Evolutionary conservation across 306 rosid species (phyloP).

Genomic region (Malus asiatica): DNA sequence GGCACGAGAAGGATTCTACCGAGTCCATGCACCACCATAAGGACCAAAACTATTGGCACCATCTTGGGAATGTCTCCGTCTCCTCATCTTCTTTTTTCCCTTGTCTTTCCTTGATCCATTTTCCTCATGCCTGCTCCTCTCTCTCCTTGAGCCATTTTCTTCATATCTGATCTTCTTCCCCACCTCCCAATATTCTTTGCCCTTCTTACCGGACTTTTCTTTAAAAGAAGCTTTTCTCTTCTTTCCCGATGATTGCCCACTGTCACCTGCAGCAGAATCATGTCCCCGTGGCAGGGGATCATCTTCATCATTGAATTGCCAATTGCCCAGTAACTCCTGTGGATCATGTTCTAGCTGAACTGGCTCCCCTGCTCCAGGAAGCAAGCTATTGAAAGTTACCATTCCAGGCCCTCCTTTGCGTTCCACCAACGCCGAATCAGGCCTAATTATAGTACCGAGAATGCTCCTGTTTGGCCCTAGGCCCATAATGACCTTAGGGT

Average conservation of each 20-base stretch:
- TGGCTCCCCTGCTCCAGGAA: slow-evolving; percentile 92
- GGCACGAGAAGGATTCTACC: slow-evolving; percentile 6
- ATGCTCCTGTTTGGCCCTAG: slow-evolving; percentile 75
- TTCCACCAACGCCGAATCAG: slow-evolving; percentile 58
- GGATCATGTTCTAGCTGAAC: slow-evolving; percentile 27
- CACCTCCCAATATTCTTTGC: slow-evolving; percentile 28
- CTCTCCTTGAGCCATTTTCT: slow-evolving; percentile 38
- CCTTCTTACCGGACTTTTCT: slow-evolving; percentile 45
- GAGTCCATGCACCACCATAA: slow-evolving; percentile 18
- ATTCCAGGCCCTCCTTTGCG: slow-evolving; percentile 82
- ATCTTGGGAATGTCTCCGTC: slow-evolving; percentile 19
- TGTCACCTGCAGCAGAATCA: slow-evolving; percentile 14
- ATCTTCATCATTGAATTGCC: slow-evolving; percentile 70
- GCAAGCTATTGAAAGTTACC: slow-evolving; percentile 63
- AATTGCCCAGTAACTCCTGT: slow-evolving; percentile 60
- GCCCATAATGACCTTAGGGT: slow-evolving; percentile 53
- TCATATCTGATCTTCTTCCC: slow-evolving; percentile 14
- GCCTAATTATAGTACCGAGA: slow-evolving; percentile 92
- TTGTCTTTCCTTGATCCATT: slow-evolving; percentile 36
- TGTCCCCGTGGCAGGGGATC: slow-evolving; percentile 70
- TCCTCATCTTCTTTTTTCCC: slow-evolving; percentile 24
- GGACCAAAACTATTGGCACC: slow-evolving; percentile 18
- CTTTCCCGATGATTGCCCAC: slow-evolving; percentile 37
- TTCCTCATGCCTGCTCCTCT: slow-evolving; percentile 20
- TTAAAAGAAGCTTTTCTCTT: slow-evolving; percentile 46